These are phyloP conservation scores for Boletus edulis DNA, from an alignment of 768 basidiomycete genomes.

Conservation along the genomic window DNA sequence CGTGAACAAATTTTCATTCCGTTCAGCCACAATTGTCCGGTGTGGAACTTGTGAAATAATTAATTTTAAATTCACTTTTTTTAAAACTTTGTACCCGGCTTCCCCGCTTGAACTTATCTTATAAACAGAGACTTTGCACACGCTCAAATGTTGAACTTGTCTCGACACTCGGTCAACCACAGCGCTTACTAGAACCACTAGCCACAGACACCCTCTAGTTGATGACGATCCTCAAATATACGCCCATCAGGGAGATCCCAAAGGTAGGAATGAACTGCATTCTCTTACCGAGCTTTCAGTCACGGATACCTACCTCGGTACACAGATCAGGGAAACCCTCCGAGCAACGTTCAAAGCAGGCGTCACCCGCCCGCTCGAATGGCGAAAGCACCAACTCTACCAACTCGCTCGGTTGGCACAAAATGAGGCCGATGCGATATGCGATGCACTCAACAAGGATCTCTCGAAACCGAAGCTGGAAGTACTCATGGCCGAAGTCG, in stretches of 20 bases:
- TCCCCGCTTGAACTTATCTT: no score
- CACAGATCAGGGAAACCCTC: slow-evolving; percentile 38
- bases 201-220: no score
- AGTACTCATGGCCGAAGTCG: slow-evolving; percentile 43
- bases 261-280: slow-evolving; percentile 11
- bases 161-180: no score
- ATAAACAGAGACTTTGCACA: no score
- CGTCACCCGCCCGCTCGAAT: slow-evolving; percentile 49
- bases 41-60: no score
- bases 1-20: no score
- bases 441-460: slow-evolving; percentile 43
- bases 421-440: slow-evolving; percentile 56
- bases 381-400: slow-evolving; percentile 62
- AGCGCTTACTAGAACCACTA: no score
- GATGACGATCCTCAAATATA: slow-evolving; percentile 18
- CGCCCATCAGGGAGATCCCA: slow-evolving; percentile 23
- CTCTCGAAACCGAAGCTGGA: slow-evolving; percentile 44
- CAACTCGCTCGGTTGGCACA: slow-evolving; percentile 61
- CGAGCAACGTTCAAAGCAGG: slow-evolving; percentile 50
- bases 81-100: no score
- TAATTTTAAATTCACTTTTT: no score
- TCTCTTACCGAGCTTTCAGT: background rate
- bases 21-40: no score
- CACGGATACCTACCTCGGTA: background rate
- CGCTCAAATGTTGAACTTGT: no score